Conservation (phyloP, 2,329 filamentous ascomycete species). For the Fragosphaeria purpurea region DNA sequence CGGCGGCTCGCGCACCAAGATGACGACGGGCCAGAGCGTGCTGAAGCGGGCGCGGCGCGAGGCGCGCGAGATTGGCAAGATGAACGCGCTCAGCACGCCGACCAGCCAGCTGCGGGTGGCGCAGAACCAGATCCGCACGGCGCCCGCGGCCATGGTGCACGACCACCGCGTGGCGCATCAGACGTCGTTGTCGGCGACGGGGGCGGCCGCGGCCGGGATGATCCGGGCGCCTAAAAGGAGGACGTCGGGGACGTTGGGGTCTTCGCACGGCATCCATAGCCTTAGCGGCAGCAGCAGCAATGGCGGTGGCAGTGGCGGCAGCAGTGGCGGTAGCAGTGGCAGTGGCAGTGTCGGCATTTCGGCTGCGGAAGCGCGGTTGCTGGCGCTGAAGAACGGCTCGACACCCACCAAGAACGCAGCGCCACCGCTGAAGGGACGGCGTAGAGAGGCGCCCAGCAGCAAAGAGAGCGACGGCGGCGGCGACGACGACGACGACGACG, state of each 20-base stretch:
- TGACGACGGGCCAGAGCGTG: constrained; percentile 40
- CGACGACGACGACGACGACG: constrained; percentile 3
- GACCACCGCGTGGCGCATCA: constrained; percentile 35
- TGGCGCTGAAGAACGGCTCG: constrained; percentile 21
- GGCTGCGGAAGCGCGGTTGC: constrained; percentile 25
- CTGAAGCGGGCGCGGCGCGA: constrained; percentile 48
- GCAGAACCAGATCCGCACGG: constrained; percentile 32
- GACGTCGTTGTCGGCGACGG: constrained; percentile 12
- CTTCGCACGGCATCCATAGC: constrained; percentile 39
- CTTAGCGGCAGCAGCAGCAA: constrained; percentile 32
- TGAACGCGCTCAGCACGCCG: constrained; percentile 35
- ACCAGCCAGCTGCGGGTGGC: constrained; percentile 23
- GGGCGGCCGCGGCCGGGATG: not conserved
- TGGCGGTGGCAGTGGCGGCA: constrained; percentile 6
- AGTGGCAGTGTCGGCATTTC: constrained; percentile 3
- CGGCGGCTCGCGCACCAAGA: constrained; percentile 41
- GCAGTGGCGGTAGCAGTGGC: constrained; percentile 13
- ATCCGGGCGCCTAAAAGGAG: constrained; percentile 12
- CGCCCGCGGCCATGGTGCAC: constrained; percentile 44
- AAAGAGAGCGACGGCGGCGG: constrained; percentile 14
- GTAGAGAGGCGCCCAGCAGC: not conserved
- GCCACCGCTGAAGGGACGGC: constrained; percentile 10
- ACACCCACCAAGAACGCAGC: not conserved
- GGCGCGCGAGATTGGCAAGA: constrained; percentile 41
- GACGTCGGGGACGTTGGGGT: constrained; percentile 16